A percentile compares a stretch with the other conserved stretches of the same genome.
These are phyloP conservation scores for Trichoderma guizhouense DNA, from an alignment of 2,329 filamentous ascomycete species.

Conservation along the genomic window DNA sequence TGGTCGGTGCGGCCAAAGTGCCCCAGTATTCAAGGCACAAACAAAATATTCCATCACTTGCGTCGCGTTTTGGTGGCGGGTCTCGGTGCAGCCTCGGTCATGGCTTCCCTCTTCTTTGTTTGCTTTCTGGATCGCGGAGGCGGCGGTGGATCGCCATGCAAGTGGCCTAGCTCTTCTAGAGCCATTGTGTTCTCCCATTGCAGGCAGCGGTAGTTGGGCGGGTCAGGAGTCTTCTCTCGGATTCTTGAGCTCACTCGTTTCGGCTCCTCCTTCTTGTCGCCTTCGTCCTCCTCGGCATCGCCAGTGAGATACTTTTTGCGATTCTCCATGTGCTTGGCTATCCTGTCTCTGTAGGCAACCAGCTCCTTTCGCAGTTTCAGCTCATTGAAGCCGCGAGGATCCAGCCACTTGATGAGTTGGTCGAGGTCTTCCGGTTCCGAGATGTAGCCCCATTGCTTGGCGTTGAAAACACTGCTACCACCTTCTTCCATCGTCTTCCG, in stretches of 20 bases:
- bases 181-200: constrained; percentile 57
- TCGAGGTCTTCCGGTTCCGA: constrained; percentile 77
- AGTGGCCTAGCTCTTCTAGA: constrained; percentile 53
- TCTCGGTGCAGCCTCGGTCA: constrained; percentile 28
- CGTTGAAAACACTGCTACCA: constrained; percentile 69
- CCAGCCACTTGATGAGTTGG: constrained; percentile 80
- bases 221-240: constrained; percentile 46
- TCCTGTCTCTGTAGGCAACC: constrained; percentile 69
- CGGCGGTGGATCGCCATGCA: constrained; percentile 55
- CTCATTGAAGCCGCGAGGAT: constrained; percentile 82
- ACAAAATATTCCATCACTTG: background rate
- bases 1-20: background rate
- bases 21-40: background rate
- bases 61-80: constrained; percentile 32
- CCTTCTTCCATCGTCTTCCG: constrained; percentile 86
- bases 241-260: constrained; percentile 46
- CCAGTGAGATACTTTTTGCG: constrained; percentile 63
- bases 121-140: constrained; percentile 50
- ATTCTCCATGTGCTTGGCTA: constrained; percentile 74
- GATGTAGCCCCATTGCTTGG: constrained; percentile 87
- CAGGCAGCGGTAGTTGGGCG: constrained; percentile 47
- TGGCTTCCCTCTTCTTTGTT: constrained; percentile 49
- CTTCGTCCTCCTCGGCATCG: constrained; percentile 38
- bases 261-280: constrained; percentile 39
- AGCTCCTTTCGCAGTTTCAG: constrained; percentile 85